Evolutionary conservation across 306 rosid species (phyloP), one percentile per base, ranked within the genome.

Genomic region (Lathyrus tuberosus): DNA sequence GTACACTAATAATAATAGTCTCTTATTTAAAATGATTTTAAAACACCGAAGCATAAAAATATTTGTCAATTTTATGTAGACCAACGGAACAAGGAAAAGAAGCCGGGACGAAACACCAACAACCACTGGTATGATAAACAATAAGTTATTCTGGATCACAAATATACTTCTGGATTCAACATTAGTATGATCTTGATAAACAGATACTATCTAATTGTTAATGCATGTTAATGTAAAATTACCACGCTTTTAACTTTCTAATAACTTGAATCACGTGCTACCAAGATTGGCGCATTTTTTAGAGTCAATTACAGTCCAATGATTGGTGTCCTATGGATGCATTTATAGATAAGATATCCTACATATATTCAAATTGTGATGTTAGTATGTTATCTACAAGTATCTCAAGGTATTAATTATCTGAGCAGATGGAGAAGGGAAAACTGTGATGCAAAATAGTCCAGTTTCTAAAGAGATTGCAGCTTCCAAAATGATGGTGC

Each of bases 1-100:
- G 53, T 70, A 49, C 37, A 22, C 20, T 79, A 41, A 16, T 53
- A 73, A 41, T 37, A 15, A 31, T 31, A 31, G 35, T 71, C 22
- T 53, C 72, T 42, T 47, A 57, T 66, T 18, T 63, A 48, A 38
- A 37, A 47, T 67, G 58, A 41, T 43, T 54, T 54, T 54, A 62
- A 52, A 69, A 75, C 66, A 70, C 63, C 38, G 30, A 54, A 72
- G 60, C 69, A 30, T 76, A 63, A 33, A 71, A 53, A 35, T 61
- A 31, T 51, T 18, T 78, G 20, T 69, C 71, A 70, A 24, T 76
- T 31, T 77, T 84, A 65, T 84, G 62, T 59, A 94, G 99, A 82
- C 83, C 54, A 82, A 78, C 81, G 88, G 85, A 75, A 62, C 76
- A 44, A 84, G 89, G 82, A 94, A 86, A 86, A 86, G 99, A 83